These are phyloP conservation scores for Elsinoe necatrix DNA, from an alignment of 2,329 filamentous ascomycete genomes.

Conservation along the genomic window DNA sequence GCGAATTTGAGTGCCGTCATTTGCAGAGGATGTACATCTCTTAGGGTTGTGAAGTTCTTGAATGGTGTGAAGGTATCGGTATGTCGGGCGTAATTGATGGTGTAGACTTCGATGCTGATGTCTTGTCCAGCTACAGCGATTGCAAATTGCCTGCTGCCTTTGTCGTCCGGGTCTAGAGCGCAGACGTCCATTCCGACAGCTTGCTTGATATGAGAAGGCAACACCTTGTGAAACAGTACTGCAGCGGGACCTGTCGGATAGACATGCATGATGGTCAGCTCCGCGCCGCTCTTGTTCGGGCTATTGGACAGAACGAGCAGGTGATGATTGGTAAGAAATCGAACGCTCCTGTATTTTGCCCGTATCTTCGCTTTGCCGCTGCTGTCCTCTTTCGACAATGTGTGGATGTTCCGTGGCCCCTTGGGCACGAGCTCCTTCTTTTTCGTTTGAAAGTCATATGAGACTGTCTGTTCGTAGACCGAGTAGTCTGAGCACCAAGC, in stretches of 20 bases:
- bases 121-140: slow-evolving; percentile 75
- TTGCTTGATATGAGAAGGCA: slow-evolving; percentile 62
- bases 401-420: slow-evolving; percentile 37
- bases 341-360: slow-evolving; percentile 47
- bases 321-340: slow-evolving; percentile 46
- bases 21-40: slow-evolving; percentile 48
- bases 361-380: slow-evolving; percentile 26
- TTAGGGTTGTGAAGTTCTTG: slow-evolving; percentile 43
- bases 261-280: slow-evolving; percentile 51
- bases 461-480: slow-evolving; percentile 58
- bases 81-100: slow-evolving; percentile 58
- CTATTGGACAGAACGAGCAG: slow-evolving; percentile 50
- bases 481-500: slow-evolving; percentile 72
- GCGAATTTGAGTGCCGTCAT: slow-evolving; percentile 49
- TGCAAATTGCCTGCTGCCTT: slow-evolving; percentile 64
- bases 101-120: slow-evolving; percentile 68
- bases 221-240: slow-evolving; percentile 45
- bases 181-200: slow-evolving; percentile 71
- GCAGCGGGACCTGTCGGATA: slow-evolving; percentile 47
- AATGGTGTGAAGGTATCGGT: slow-evolving; percentile 42
- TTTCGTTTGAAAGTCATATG: slow-evolving; percentile 39
- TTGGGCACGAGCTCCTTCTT: slow-evolving; percentile 32
- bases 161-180: slow-evolving; percentile 51
- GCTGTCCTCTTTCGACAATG: slow-evolving; percentile 31
- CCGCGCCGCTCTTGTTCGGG: slow-evolving; percentile 46